Evolutionary conservation across 73 alveolate genomes (phyloP), one percentile per base, ranked within the genome.

Genomic region (Paramecium sexaurelia): DNA sequence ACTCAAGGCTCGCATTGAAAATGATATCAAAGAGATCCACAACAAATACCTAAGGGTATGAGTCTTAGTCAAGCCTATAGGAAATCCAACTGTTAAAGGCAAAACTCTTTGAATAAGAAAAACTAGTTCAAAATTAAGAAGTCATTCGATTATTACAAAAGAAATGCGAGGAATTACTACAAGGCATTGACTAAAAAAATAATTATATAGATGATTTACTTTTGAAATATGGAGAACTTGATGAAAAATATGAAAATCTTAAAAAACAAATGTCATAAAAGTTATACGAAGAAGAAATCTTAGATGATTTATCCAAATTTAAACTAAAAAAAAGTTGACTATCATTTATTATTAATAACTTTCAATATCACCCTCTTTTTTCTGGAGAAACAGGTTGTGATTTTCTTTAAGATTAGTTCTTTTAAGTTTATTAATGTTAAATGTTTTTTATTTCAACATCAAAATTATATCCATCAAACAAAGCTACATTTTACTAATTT

Each of bases 371-470:
- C 19, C 6, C 26, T 33, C 55, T 78, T 78, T 78, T 78, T 27
- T 78, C 90, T 40, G 90, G 90, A 43, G 90, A 78, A 41, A 78
- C 90, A 78, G 90, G 90, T 78, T 78, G 29, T 43, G 90, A 78
- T 78, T 78, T 78, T 43, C 90, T 78, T 78, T 78, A 45, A 41
- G 90, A 11, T 0, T 26, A 61, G 24, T 78, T 78, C 43, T 78
- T 78, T 78, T 78, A 78, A 2, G 90, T 78, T 43, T 78, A 43
- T 41, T 78, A 45, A 40, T 78, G 90, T 40, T 78, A 22, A 39
- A 78, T 22, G 29, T 78, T 78, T 40, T 22, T 29, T 78, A 78
- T 3, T 13, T 78, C 90, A 24, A 41, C 73, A 43, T 78, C 90
- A 78, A 36, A 78, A 24, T 20, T 27, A 78, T 78, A 78, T 17